A percentile compares a stretch with the other conserved stretches of the same genome.
Evolutionary conservation across 495 filamentous ascomycete genomes (phyloP).

Genomic region (Rhypophila decipiens): DNA sequence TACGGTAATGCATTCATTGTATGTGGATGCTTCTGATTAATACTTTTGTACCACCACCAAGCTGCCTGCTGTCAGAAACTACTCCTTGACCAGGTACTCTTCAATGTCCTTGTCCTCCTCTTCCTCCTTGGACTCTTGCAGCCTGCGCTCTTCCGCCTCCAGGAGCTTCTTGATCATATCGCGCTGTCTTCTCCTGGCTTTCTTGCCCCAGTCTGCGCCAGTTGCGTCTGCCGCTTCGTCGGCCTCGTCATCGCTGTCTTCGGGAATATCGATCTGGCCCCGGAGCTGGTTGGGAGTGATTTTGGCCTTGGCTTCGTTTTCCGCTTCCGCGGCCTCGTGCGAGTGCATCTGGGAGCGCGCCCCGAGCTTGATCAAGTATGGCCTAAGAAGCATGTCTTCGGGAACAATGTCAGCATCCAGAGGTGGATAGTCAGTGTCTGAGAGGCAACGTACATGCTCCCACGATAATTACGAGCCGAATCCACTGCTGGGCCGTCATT

Average conservation of each 20-base stretch:
- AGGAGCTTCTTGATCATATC: constrained; percentile 52
- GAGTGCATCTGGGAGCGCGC: constrained; percentile 37
- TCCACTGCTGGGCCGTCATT: constrained; percentile 50
- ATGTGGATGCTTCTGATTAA: too few relatives aligned
- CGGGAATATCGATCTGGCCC: constrained; percentile 45
- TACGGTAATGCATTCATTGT: too few relatives aligned
- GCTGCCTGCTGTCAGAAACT: too few relatives aligned
- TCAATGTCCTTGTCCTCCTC: constrained; percentile 64
- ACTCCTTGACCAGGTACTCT: constrained; percentile 47
- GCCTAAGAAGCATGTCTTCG: constrained; percentile 58
- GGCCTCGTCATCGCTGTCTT: constrained; percentile 50
- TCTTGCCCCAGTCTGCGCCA: constrained; percentile 48
- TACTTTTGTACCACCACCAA: too few relatives aligned
- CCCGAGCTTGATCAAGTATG: constrained; percentile 52
- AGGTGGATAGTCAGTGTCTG: not conserved
- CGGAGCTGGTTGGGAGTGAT: constrained; percentile 47
- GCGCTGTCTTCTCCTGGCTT: constrained; percentile 56
- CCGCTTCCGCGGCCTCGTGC: constrained; percentile 29
- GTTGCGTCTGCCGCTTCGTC: constrained; percentile 37
- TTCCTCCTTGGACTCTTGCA: constrained; percentile 42
- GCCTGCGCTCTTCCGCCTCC: constrained; percentile 42
- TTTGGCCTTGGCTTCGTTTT: constrained; percentile 19
- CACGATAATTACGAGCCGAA: constrained; percentile 55
- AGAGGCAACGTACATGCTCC: constrained; percentile 26
- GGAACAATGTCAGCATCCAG: not conserved